phyloP scores from a whole-genome alignment of 768 basidiomycete genomes.

The Russula vinacea region DNA sequence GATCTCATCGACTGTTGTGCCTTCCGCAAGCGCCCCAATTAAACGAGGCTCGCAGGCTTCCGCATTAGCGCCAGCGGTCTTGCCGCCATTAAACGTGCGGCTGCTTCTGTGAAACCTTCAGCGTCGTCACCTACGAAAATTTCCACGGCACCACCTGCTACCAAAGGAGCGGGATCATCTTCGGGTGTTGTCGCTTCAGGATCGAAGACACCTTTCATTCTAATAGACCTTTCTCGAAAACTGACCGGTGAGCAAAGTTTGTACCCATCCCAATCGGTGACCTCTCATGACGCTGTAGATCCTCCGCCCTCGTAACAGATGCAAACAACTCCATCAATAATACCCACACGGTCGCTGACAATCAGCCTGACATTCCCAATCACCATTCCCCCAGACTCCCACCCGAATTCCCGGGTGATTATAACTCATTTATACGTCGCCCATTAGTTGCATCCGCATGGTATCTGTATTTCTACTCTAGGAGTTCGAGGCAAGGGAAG shows the following conservation, averaged over 20 bases:
- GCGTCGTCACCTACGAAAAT: conserved; percentile 37
- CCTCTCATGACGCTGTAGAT: conserved; percentile 64
- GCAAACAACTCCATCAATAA: conserved; percentile 29
- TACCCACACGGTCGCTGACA: conserved; percentile 28
- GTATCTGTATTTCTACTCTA: conserved; percentile 42
- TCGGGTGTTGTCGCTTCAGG: conserved; percentile 22
- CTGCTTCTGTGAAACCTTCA: conserved; percentile 13
- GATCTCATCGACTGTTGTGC: conserved; percentile 25
- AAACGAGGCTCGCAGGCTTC: conserved; percentile 28
- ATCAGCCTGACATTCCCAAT: conserved; percentile 32
- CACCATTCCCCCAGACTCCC: conserved; percentile 34
- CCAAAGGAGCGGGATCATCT: conserved; percentile 29
- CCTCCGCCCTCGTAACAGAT: conserved; percentile 32
- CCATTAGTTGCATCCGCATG: conserved; percentile 65
- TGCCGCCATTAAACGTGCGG: conserved; percentile 30
- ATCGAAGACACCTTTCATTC: conserved; percentile 23
- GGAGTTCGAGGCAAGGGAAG: conserved; percentile 72
- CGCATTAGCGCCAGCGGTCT: conserved; percentile 36
- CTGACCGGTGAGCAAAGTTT: conserved; percentile 60
- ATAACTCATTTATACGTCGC: conserved; percentile 59
- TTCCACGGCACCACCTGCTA: conserved; percentile 30
- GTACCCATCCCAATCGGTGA: conserved; percentile 32
- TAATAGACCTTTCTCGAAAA: conserved; percentile 45
- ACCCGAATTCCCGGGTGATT: conserved; percentile 39
- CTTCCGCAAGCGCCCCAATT: conserved; percentile 23